Percentiles rank a stretch among this genome's conserved stretches.
phyloP scores from a whole-genome alignment of 108 stramenopile species.

The Fragilaria radians region DNA sequence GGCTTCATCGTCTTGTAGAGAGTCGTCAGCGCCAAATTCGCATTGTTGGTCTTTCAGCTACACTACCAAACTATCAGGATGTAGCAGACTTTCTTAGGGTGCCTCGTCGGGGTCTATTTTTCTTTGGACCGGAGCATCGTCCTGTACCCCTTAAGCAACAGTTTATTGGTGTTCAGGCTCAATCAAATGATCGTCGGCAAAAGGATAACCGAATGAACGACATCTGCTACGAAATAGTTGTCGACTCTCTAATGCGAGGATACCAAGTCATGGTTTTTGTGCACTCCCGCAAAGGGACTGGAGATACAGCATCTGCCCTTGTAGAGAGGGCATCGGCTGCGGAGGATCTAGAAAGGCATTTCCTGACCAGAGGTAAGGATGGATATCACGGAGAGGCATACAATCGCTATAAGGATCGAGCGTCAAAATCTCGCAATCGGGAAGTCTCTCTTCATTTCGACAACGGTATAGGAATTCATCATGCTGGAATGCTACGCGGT shows the following conservation, averaged over 20 bases:
- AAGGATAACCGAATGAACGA: constrained; percentile 88
- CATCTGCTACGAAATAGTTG: constrained; percentile 83
- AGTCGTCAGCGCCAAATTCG: constrained; percentile 85
- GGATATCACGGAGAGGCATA: constrained; percentile 42
- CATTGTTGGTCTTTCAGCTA: constrained; percentile 97
- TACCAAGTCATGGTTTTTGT: constrained; percentile 99
- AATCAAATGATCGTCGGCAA: constrained; percentile 22
- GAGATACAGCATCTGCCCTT: constrained; percentile 80
- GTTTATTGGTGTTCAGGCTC: constrained; percentile 89
- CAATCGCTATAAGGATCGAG: constrained; percentile 50
- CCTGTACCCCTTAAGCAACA: constrained; percentile 97
- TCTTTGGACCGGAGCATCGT: constrained; percentile 95
- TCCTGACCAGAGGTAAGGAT: constrained; percentile 57
- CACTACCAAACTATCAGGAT: constrained; percentile 96
- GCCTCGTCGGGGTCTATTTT: constrained; percentile 83
- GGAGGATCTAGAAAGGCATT: constrained; percentile 53
- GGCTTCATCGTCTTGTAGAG: constrained; percentile 94
- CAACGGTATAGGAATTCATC: constrained; percentile 95
- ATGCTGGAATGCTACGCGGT: constrained; percentile 97
- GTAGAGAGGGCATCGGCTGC: constrained; percentile 63
- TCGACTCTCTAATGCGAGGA: constrained; percentile 82
- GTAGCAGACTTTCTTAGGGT: constrained; percentile 74
- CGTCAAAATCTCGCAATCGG: constrained; percentile 81
- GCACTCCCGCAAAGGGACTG: constrained; percentile 96
- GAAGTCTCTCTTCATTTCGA: constrained; percentile 85